A percentile compares a stretch with the other conserved stretches of the same genome.
These are phyloP conservation scores for Gyromitra esculenta DNA, from an alignment of 2,329 filamentous ascomycete species.

Conservation along the genomic window DNA sequence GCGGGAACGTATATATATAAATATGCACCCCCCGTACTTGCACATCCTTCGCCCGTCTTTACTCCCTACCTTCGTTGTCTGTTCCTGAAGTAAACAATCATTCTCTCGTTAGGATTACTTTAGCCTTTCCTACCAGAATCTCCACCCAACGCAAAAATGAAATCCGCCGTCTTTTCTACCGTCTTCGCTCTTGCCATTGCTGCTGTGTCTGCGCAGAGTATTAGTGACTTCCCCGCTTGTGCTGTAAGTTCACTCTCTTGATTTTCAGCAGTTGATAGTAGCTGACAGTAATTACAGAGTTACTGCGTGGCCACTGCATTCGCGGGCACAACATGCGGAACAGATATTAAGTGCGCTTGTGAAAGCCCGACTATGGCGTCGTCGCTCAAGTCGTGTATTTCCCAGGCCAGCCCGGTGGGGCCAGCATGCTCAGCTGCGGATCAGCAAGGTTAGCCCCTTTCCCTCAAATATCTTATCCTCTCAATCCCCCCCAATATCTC, in stretches of 20 bases:
- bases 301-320: background rate
- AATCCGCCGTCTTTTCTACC: conserved; percentile 55
- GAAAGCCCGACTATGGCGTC: background rate
- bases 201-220: conserved; percentile 62
- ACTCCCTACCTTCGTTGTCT: background rate
- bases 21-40: background rate
- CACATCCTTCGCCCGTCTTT: background rate
- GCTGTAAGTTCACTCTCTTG: conserved; percentile 2
- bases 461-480: background rate
- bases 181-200: conserved; percentile 65
- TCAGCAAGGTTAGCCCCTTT: conserved; percentile 56
- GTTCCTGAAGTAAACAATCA: conserved; percentile 2
- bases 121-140: conserved; percentile 22
- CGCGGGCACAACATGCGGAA: background rate
- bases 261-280: background rate
- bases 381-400: background rate
- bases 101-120: background rate
- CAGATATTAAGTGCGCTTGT: background rate
- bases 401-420: background rate
- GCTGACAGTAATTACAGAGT: background rate
- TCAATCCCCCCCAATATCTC: background rate
- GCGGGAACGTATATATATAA: background rate
- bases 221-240: conserved; percentile 58
- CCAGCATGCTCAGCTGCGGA: conserved; percentile 63
- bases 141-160: conserved; percentile 58